These are phyloP conservation scores for Aspergillus phoenicis DNA, from an alignment of 2,329 filamentous ascomycete species.

Conservation along the genomic window DNA sequence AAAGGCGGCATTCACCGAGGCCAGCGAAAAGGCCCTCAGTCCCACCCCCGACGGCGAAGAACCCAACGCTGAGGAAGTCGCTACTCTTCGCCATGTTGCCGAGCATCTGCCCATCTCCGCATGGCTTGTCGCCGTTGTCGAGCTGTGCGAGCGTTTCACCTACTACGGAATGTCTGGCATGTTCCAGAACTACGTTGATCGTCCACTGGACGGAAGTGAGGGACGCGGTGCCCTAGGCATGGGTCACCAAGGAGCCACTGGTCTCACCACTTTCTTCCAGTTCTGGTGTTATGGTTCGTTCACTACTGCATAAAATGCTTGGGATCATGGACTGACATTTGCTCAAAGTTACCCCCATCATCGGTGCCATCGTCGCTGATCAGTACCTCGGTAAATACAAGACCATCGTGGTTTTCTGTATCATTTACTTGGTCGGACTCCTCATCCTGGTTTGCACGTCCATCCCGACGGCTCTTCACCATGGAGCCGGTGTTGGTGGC, in stretches of 20 bases:
- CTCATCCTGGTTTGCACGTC: constrained; percentile 59
- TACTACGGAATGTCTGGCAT: constrained; percentile 59
- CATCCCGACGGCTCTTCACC: constrained; percentile 53
- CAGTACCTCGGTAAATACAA: constrained; percentile 64
- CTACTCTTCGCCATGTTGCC: constrained; percentile 54
- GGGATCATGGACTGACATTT: constrained; percentile 8
- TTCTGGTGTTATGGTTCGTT: constrained; percentile 56
- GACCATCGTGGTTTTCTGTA: constrained; percentile 59
- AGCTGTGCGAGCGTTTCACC: constrained; percentile 61
- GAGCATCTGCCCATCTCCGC: constrained; percentile 59
- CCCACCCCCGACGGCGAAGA: constrained; percentile 53
- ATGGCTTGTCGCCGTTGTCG: constrained; percentile 60
- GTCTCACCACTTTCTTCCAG: constrained; percentile 56
- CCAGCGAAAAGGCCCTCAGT: constrained; percentile 35
- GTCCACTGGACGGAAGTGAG: constrained; percentile 41
- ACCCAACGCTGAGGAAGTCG: constrained; percentile 56
- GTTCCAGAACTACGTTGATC: constrained; percentile 60
- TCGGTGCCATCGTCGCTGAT: constrained; percentile 62
- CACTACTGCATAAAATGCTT: not conserved
- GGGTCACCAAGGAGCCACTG: constrained; percentile 51
- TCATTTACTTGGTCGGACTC: constrained; percentile 61
- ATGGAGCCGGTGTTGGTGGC: constrained; percentile 56
- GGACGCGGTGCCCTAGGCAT: constrained; percentile 47
- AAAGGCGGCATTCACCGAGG: constrained; percentile 25
- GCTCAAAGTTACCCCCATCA: constrained; percentile 54